Evolutionary conservation across 1,284 basidiomycete genomes (phyloP).

Genomic region (Ceratobasidium sp.): DNA sequence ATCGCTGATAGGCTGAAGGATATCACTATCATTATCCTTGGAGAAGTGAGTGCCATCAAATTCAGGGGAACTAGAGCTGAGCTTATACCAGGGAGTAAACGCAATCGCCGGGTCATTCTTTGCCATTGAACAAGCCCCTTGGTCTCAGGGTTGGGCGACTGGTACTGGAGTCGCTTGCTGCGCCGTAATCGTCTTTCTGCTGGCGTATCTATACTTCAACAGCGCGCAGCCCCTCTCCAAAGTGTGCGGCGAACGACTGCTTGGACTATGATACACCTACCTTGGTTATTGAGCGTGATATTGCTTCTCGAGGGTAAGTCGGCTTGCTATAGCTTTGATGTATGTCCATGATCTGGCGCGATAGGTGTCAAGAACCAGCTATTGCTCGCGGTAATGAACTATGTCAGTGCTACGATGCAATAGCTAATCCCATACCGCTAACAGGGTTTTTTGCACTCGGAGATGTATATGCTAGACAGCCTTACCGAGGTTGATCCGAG

Average conservation of each 20-base stretch:
- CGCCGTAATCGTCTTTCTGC: slow-evolving; percentile 33
- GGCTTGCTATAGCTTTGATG: background rate
- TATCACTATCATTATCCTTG: slow-evolving; percentile 39
- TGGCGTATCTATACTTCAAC: slow-evolving; percentile 32
- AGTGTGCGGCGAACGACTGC: slow-evolving; percentile 15
- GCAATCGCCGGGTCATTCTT: slow-evolving; percentile 37
- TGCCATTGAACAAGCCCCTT: slow-evolving; percentile 25
- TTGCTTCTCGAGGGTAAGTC: slow-evolving; percentile 25
- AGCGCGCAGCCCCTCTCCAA: slow-evolving; percentile 31
- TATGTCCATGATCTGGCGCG: background rate
- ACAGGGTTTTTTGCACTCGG: too few species aligned
- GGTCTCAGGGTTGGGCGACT: slow-evolving; percentile 8
- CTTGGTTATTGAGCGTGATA: slow-evolving; percentile 39
- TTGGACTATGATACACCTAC: slow-evolving; percentile 38
- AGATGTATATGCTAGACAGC: too few species aligned
- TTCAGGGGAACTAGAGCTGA: too few species aligned
- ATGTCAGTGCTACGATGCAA: too few species aligned
- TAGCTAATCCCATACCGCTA: too few species aligned
- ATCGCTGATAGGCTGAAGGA: slow-evolving; percentile 18
- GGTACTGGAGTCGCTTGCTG: slow-evolving; percentile 10
- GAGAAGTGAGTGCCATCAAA: slow-evolving; percentile 5
- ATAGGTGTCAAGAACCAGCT: slow-evolving; percentile 42
- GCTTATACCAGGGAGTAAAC: slow-evolving; percentile 11
- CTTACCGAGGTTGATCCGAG: too few species aligned
- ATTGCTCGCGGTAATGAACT: background rate